A percentile compares a stretch with the other conserved stretches of the same genome.
Evolutionary conservation across 2,329 filamentous ascomycete genomes (phyloP).

Genomic region (Cladosporium oxysporum): DNA sequence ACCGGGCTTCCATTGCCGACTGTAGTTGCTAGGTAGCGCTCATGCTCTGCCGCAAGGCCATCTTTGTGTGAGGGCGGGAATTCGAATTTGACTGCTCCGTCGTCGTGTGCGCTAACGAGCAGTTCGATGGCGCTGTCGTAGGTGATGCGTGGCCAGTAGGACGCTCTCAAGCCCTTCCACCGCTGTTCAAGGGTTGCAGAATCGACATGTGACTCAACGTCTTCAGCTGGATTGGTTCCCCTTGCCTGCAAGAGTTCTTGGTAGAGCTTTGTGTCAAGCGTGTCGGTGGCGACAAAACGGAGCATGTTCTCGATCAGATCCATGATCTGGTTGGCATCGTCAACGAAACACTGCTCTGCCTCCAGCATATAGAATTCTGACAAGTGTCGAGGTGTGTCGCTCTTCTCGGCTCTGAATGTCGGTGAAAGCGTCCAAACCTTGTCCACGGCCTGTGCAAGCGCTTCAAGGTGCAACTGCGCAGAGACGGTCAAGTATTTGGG

Average conservation of each 20-base stretch:
- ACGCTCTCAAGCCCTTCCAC: slow-evolving; percentile 70
- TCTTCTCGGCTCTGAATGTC: slow-evolving; percentile 89
- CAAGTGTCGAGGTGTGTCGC: slow-evolving; percentile 88
- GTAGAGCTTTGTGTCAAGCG: slow-evolving; percentile 54
- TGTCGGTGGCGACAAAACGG: slow-evolving; percentile 54
- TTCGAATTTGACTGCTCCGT: slow-evolving; percentile 58
- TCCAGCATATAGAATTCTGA: slow-evolving; percentile 99
- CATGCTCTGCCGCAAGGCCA: slow-evolving; percentile 87
- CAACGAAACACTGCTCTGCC: slow-evolving; percentile 79
- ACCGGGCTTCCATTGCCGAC: slow-evolving; percentile 69
- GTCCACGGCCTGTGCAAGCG: slow-evolving; percentile 81
- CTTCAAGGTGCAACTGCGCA: slow-evolving; percentile 90
- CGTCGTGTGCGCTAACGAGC: slow-evolving; percentile 60
- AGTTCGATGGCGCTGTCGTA: slow-evolving; percentile 76
- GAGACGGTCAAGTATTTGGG: slow-evolving; percentile 97
- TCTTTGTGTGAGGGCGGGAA: slow-evolving; percentile 69
- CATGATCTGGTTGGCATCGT: slow-evolving; percentile 71
- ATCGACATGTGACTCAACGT: slow-evolving; percentile 40
- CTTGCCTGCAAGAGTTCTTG: slow-evolving; percentile 53
- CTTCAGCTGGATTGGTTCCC: slow-evolving; percentile 25
- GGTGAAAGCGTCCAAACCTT: slow-evolving; percentile 94
- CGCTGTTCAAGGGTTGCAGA: slow-evolving; percentile 61
- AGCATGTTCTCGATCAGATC: slow-evolving; percentile 78
- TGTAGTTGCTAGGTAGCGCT: slow-evolving; percentile 76
- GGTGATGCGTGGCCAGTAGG: slow-evolving; percentile 81